These are phyloP conservation scores for Saccharomycopsis hybrid DNA, from an alignment of 1,139 yeast genomes.

Conservation along the genomic window DNA sequence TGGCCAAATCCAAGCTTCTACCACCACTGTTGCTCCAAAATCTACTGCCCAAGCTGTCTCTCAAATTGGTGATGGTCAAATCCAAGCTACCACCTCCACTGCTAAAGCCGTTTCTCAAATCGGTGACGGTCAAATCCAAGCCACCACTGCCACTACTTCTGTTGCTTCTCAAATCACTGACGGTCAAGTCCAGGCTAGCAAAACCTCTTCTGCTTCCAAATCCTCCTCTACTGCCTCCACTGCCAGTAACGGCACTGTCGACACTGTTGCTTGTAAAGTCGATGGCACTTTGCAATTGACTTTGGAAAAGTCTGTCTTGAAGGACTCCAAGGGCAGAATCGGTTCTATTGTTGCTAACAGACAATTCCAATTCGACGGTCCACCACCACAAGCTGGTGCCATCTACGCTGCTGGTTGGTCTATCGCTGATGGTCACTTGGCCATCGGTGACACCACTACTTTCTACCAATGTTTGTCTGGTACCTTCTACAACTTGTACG, in stretches of 20 bases:
- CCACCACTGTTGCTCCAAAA: slow-evolving; percentile 34
- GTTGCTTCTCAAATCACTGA: slow-evolving; percentile 41
- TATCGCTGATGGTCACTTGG: slow-evolving; percentile 57
- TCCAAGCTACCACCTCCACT: slow-evolving; percentile 33
- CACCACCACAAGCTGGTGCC: slow-evolving; percentile 88
- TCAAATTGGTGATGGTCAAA: slow-evolving; percentile 39
- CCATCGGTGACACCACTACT: slow-evolving; percentile 55
- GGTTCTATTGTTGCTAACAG: slow-evolving; percentile 82
- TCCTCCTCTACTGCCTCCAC: slow-evolving; percentile 29
- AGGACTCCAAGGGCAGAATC: slow-evolving; percentile 60
- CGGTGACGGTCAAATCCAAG: slow-evolving; percentile 38
- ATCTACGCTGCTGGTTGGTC: slow-evolving; percentile 86
- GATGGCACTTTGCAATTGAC: slow-evolving; percentile 49
- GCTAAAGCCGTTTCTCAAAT: slow-evolving; percentile 39
- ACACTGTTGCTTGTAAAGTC: slow-evolving; percentile 42
- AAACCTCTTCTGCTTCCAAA: slow-evolving; percentile 31
- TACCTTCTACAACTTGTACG: slow-evolving; percentile 76
- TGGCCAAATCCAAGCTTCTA: slow-evolving; percentile 34
- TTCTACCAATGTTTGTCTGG: slow-evolving; percentile 82
- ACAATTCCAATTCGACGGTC: slow-evolving; percentile 87
- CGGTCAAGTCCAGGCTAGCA: slow-evolving; percentile 41
- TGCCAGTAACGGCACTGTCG: slow-evolving; percentile 26
- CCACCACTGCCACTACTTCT: slow-evolving; percentile 30
- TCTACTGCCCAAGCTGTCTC: slow-evolving; percentile 23
- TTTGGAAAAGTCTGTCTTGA: slow-evolving; percentile 47